These are phyloP conservation scores for Annona cherimola DNA, from an alignment of 164 flowering plant genomes.

Conservation along the genomic window DNA sequence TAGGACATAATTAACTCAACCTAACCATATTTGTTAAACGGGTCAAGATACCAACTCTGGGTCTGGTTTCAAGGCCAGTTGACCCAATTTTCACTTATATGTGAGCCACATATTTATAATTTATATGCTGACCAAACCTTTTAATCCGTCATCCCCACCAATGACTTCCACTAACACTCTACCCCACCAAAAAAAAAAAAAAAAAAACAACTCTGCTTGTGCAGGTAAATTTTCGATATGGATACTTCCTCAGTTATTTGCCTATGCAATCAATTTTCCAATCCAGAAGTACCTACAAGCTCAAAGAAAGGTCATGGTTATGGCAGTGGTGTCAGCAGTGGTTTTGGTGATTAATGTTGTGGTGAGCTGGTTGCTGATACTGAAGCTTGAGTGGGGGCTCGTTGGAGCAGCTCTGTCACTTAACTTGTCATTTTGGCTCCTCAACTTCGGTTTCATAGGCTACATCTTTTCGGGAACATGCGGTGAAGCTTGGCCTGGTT, in stretches of 20 bases:
- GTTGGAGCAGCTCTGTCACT: slow-evolving; percentile 70
- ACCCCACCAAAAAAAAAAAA: too few relatives aligned
- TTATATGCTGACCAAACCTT: too few relatives aligned
- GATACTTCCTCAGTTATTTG: slow-evolving; percentile 77
- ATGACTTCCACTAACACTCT: too few relatives aligned
- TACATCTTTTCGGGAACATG: slow-evolving; percentile 65
- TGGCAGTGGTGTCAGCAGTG: slow-evolving; percentile 54
- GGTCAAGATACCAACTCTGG: too few relatives aligned
- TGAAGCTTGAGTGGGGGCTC: slow-evolving; percentile 51
- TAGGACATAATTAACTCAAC: too few relatives aligned
- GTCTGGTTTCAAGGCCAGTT: too few relatives aligned
- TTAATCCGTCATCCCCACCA: too few relatives aligned
- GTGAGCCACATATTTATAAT: too few relatives aligned
- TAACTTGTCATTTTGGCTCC: slow-evolving; percentile 54
- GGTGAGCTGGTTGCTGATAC: slow-evolving; percentile 45
- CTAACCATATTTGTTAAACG: too few relatives aligned
- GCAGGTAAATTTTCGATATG: slow-evolving; percentile 68
- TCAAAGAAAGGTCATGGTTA: slow-evolving; percentile 58
- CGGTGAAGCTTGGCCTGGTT: slow-evolving; percentile 72
- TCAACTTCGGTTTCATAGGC: slow-evolving; percentile 50
- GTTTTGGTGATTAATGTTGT: slow-evolving; percentile 42
- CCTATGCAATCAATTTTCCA: slow-evolving; percentile 74
- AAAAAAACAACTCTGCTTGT: too few relatives aligned
- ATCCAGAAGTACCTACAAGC: slow-evolving; percentile 83
- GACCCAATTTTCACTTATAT: too few relatives aligned